phyloP scores from a whole-genome alignment of 2,329 filamentous ascomycete genomes.

The Colletotrichum camelliae region DNA sequence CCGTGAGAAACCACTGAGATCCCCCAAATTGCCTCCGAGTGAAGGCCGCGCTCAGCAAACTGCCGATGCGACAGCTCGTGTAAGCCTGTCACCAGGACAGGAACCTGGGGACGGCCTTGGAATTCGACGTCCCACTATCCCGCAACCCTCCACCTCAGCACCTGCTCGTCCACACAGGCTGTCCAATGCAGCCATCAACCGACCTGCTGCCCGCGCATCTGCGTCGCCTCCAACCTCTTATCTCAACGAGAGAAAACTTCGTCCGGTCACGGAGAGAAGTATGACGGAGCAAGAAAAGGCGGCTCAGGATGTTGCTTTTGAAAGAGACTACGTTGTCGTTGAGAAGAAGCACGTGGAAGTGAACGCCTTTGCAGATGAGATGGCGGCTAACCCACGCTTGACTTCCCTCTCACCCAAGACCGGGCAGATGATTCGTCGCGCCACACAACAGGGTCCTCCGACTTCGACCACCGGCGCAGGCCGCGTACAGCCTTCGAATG shows the following conservation, averaged over 20 bases:
- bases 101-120: constrained; percentile 56
- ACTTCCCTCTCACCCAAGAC: constrained; percentile 58
- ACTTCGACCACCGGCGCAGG: constrained; percentile 74
- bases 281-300: constrained; percentile 71
- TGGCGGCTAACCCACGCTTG: constrained; percentile 80
- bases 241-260: constrained; percentile 38
- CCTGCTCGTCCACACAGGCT: constrained; percentile 48
- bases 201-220: constrained; percentile 35
- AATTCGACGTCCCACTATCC: constrained; percentile 53
- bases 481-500: constrained; percentile 69
- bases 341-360: constrained; percentile 96
- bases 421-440: constrained; percentile 72
- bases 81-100: constrained; percentile 49
- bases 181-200: constrained; percentile 45
- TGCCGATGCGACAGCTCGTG: constrained; percentile 32
- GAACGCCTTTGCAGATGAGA: constrained; percentile 94
- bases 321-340: constrained; percentile 93
- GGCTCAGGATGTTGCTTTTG: constrained; percentile 87
- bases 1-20: constrained; percentile 44
- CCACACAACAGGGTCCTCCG: constrained; percentile 78
- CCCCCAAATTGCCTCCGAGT: constrained; percentile 43
- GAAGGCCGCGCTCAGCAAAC: constrained; percentile 34
- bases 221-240: constrained; percentile 37
- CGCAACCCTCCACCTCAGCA: constrained; percentile 54
- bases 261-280: constrained; percentile 27